Evolutionary conservation across 2,329 filamentous ascomycete species (phyloP).

Genomic region (Dendrostoma leiphaemia): DNA sequence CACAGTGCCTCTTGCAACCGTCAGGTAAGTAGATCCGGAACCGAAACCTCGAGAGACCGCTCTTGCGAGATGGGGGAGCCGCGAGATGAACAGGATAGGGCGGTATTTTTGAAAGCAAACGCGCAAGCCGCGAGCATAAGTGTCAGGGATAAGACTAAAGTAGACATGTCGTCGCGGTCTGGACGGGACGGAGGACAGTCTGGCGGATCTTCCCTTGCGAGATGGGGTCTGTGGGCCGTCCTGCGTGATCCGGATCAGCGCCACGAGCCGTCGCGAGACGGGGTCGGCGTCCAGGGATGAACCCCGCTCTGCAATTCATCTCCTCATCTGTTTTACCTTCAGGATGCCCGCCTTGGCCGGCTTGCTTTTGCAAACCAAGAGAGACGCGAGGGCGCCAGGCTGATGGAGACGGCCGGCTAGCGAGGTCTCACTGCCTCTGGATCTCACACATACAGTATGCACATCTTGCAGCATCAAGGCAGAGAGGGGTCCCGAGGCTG

Average conservation of each 20-base stretch:
- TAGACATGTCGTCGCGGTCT: neutral
- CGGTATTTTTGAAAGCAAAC: neutral
- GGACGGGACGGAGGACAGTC: neutral
- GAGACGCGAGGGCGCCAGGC: neutral
- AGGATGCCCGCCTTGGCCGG: too few relatives aligned
- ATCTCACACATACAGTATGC: slow-evolving; percentile 3
- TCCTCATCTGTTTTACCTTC: too few relatives aligned
- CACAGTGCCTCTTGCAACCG: too few relatives aligned
- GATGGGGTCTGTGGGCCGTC: neutral
- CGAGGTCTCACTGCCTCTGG: slow-evolving; percentile 4
- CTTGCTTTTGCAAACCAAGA: neutral
- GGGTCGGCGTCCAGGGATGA: neutral
- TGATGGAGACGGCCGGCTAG: neutral
- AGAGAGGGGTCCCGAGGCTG: slow-evolving; percentile 11
- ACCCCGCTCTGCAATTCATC: neutral
- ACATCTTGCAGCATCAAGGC: slow-evolving; percentile 7
- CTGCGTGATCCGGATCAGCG: neutral
- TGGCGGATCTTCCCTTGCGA: neutral
- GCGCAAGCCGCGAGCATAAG: slow-evolving; percentile 9
- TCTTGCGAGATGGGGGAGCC: too few relatives aligned
- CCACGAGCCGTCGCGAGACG: slow-evolving; percentile 1
- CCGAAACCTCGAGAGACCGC: too few relatives aligned
- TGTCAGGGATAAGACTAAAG: neutral
- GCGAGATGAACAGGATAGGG: neutral
- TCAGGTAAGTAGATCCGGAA: too few relatives aligned